phyloP scores from a whole-genome alignment of 129 eudicot species.

The Chrysanthemum makinoi region DNA sequence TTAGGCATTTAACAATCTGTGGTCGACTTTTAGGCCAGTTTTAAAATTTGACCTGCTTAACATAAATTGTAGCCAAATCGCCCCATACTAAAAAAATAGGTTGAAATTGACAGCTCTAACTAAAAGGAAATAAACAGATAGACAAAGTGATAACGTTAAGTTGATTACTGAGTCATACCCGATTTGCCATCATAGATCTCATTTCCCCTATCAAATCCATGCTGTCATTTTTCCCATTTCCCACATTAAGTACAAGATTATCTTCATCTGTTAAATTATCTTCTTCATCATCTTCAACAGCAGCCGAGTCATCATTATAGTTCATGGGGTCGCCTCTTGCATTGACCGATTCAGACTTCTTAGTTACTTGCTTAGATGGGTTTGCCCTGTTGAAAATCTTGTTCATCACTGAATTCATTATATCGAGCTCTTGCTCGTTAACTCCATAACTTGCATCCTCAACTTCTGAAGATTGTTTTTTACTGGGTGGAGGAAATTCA shows the following conservation, averaged over 20 bases:
- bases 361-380: constrained; percentile 20
- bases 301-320: constrained; percentile 29
- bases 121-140: neutral
- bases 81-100: neutral
- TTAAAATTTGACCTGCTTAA: neutral
- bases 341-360: constrained; percentile 17
- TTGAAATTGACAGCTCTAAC: neutral
- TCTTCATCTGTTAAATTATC: constrained; percentile 69
- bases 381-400: constrained; percentile 53
- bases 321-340: constrained; percentile 8
- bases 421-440: constrained; percentile 56
- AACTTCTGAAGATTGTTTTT: constrained; percentile 23
- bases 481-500: constrained; percentile 30
- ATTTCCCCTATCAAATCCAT: constrained; percentile 29
- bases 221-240: constrained; percentile 34
- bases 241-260: constrained; percentile 62
- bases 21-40: neutral
- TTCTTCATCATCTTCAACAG: constrained; percentile 31
- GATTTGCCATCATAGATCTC: constrained; percentile 32
- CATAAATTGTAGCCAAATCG: too few relatives aligned
- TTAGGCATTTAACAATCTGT: neutral
- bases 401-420: constrained; percentile 72
- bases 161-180: constrained; percentile 31
- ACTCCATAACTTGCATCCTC: constrained; percentile 45
- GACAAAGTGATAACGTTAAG: neutral